phyloP scores from a whole-genome alignment of 2,329 filamentous ascomycete genomes.

The Pyrenophora teres region DNA sequence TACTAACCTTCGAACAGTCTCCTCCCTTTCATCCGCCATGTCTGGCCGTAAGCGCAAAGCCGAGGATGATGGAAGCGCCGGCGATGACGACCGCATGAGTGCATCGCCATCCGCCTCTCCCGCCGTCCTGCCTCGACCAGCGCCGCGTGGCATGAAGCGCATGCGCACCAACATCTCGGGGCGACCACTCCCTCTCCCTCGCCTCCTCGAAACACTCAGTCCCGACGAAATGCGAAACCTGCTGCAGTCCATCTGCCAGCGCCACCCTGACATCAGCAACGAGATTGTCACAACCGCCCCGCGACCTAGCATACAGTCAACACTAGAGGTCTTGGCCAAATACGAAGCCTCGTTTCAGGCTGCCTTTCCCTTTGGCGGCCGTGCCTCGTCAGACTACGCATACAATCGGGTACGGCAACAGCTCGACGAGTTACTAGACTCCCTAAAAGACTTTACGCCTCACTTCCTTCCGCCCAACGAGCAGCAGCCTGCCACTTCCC shows the following conservation, averaged over 20 bases:
- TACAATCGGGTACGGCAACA: constrained; percentile 90
- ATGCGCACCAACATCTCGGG: constrained; percentile 71
- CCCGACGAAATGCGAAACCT: constrained; percentile 81
- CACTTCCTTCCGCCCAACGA: constrained; percentile 95
- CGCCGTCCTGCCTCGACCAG: constrained; percentile 69
- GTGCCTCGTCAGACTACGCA: constrained; percentile 85
- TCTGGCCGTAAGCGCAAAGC: constrained; percentile 81
- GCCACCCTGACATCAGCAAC: constrained; percentile 81
- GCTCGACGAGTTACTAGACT: constrained; percentile 80
- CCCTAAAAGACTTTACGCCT: constrained; percentile 90
- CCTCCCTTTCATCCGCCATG: constrained; percentile 50
- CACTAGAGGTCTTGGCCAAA: constrained; percentile 76
- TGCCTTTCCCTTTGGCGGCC: constrained; percentile 83
- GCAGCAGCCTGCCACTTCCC: constrained; percentile 77
- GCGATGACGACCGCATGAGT: constrained; percentile 82
- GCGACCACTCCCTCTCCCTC: constrained; percentile 67
- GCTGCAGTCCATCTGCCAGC: constrained; percentile 88
- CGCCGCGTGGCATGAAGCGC: constrained; percentile 62
- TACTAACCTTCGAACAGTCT: constrained; percentile 26
- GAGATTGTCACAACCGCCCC: constrained; percentile 86
- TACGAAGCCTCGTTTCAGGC: constrained; percentile 80
- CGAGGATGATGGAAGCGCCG: constrained; percentile 65
- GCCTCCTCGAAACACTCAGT: constrained; percentile 93
- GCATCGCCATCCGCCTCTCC: constrained; percentile 85
- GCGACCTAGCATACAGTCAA: constrained; percentile 80